A percentile compares a stretch with the other conserved stretches of the same genome.
These are phyloP conservation scores for Penicillium alfredii DNA, from an alignment of 495 filamentous ascomycete species.

Conservation along the genomic window DNA sequence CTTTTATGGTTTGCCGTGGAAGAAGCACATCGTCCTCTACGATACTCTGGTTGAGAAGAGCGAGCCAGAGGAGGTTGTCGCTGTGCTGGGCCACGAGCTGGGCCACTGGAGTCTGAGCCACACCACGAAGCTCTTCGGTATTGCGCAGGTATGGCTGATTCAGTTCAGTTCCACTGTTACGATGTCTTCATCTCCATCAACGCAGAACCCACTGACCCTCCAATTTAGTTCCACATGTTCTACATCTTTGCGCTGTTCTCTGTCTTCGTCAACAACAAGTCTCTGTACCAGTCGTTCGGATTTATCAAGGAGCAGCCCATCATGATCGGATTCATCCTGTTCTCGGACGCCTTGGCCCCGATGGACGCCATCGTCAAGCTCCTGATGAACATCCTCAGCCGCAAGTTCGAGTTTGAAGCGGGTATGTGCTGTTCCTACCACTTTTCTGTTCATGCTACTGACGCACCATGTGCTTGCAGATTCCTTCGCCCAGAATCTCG, in stretches of 20 bases:
- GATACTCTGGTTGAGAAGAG: conserved; percentile 96
- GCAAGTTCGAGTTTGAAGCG: conserved; percentile 91
- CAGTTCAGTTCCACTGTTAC: no score
- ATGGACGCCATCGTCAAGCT: conserved; percentile 91
- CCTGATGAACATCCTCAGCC: conserved; percentile 90
- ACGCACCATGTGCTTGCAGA: conserved; percentile 45
- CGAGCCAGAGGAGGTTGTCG: conserved; percentile 83
- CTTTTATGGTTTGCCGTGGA: conserved; percentile 97
- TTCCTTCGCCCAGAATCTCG: conserved; percentile 77
- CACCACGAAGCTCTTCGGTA: conserved; percentile 84
- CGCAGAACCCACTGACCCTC: conserved; percentile 12
- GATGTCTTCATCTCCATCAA: no score
- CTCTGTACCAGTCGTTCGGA: conserved; percentile 84
- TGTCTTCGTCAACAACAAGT: conserved; percentile 91
- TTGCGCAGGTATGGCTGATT: conserved; percentile 78
- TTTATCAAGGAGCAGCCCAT: conserved; percentile 82
- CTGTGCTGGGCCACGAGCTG: conserved; percentile 90
- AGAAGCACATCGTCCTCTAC: conserved; percentile 99
- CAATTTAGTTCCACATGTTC: conserved; percentile 74
- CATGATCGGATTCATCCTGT: conserved; percentile 93
- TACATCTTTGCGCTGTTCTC: conserved; percentile 96
- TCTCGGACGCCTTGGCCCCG: conserved; percentile 86
- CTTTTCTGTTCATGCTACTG: conserved; percentile 7
- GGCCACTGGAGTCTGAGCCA: conserved; percentile 96
- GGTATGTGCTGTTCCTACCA: conserved; percentile 44